These are phyloP conservation scores for Plasmodium knowlesi DNA, from an alignment of 169 alveolate genomes.

Conservation along the genomic window DNA sequence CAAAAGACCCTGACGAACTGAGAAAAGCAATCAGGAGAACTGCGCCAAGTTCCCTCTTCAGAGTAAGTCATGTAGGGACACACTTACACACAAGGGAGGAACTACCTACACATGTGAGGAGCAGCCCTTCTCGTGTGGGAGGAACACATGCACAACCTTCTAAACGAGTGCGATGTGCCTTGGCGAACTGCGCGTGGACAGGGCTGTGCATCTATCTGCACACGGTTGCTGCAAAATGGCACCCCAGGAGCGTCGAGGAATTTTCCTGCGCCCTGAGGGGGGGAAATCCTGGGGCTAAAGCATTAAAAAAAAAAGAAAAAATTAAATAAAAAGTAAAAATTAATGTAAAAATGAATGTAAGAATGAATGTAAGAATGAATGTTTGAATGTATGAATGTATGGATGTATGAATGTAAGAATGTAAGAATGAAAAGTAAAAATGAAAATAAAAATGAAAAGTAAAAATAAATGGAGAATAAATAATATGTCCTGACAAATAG, in stretches of 20 bases:
- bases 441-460: background rate
- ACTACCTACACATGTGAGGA: no score
- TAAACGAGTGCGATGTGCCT: no score
- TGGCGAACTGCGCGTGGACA: background rate
- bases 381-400: no score
- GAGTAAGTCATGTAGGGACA: background rate
- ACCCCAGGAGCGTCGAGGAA: background rate
- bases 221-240: background rate
- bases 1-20: background rate
- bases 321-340: background rate
- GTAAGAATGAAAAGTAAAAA: no score
- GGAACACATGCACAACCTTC: no score
- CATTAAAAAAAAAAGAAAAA: background rate
- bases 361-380: no score
- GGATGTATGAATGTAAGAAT: no score
- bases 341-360: no score
- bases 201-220: background rate
- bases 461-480: background rate
- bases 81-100: no score
- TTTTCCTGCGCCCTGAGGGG: background rate
- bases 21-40: background rate
- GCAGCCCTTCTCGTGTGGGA: no score
- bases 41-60: background rate
- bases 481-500: background rate
- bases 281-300: background rate